Conservation (phyloP, 768 basidiomycete species). For the Sutorius australiensis region DNA sequence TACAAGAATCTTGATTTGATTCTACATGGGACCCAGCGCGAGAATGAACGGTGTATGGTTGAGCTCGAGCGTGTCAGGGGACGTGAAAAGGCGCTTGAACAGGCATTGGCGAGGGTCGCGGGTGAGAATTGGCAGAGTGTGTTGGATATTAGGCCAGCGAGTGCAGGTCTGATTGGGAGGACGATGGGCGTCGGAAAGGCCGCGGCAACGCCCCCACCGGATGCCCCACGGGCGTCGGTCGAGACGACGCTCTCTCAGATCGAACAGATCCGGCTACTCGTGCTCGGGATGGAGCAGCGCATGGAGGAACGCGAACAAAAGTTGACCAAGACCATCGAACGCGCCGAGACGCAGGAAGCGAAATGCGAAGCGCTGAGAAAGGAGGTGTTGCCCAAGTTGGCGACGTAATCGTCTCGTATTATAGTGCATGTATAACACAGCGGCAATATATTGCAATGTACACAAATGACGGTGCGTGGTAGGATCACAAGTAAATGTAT, state of each 20-base stretch:
- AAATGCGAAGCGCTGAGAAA: constrained; percentile 50
- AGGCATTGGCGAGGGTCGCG: constrained; percentile 62
- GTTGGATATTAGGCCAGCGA: constrained; percentile 35
- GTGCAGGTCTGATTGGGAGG: too few relatives aligned
- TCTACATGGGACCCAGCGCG: constrained; percentile 75
- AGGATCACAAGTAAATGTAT: constrained; percentile 18
- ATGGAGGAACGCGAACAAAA: constrained; percentile 60
- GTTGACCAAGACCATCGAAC: constrained; percentile 54
- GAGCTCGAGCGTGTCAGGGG: constrained; percentile 68
- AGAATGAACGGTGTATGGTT: constrained; percentile 82
- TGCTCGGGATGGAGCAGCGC: constrained; percentile 75
- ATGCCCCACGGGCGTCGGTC: constrained; percentile 24
- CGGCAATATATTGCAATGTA: constrained; percentile 28
- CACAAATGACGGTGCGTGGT: constrained; percentile 29
- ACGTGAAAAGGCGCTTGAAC: constrained; percentile 76
- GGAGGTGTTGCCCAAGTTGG: constrained; percentile 30
- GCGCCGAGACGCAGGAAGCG: constrained; percentile 56
- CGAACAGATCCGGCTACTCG: constrained; percentile 63
- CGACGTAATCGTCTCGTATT: constrained; percentile 16
- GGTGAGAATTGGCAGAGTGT: constrained; percentile 74
- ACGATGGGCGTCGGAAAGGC: constrained; percentile 23
- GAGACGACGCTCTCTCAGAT: constrained; percentile 55
- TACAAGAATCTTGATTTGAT: constrained; percentile 73
- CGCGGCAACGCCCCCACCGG: constrained; percentile 15
- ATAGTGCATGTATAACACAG: constrained; percentile 18